A percentile compares a stretch with the other conserved stretches of the same genome.
Evolutionary conservation across 2,329 filamentous ascomycete genomes (phyloP).

Genomic region (Nothopassalora personata): DNA sequence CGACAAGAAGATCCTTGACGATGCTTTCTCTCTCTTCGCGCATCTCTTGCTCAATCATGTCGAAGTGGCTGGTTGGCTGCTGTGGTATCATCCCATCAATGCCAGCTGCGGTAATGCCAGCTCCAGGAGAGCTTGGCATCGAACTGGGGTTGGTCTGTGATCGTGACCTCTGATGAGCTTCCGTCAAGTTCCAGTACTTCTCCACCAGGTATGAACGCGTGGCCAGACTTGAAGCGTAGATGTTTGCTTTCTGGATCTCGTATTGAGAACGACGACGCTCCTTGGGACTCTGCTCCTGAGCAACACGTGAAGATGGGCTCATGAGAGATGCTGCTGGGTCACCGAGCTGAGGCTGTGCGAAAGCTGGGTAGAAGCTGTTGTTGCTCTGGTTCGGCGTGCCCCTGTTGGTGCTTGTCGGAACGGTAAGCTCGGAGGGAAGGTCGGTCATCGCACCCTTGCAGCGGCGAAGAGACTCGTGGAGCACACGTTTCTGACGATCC

Average conservation of each 20-base stretch:
- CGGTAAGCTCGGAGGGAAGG: constrained; percentile 63
- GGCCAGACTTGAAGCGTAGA: constrained; percentile 74
- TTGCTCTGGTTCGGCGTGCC: constrained; percentile 21
- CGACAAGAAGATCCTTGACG: constrained; percentile 68
- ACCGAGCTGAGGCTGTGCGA: constrained; percentile 20
- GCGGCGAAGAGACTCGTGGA: constrained; percentile 64
- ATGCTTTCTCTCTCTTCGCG: constrained; percentile 72
- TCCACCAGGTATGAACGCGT: constrained; percentile 82
- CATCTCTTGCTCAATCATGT: constrained; percentile 59
- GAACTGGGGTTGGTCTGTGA: constrained; percentile 38
- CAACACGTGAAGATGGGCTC: constrained; percentile 30
- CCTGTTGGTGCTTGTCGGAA: constrained; percentile 43
- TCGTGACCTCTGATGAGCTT: constrained; percentile 47
- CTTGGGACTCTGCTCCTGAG: constrained; percentile 33
- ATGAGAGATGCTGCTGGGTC: constrained; percentile 27
- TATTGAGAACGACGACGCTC: constrained; percentile 57
- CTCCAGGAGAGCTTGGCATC: constrained; percentile 32
- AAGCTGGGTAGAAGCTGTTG: constrained; percentile 22
- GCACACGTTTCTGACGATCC: constrained; percentile 67
- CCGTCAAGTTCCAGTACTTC: constrained; percentile 73
- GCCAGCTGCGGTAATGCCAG: constrained; percentile 34
- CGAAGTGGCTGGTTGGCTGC: constrained; percentile 31
- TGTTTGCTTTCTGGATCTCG: constrained; percentile 89
- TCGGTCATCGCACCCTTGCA: constrained; percentile 65
- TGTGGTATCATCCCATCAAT: constrained; percentile 32